phyloP scores from a whole-genome alignment of 129 eudicot genomes.

The Flaveria ramosissima region DNA sequence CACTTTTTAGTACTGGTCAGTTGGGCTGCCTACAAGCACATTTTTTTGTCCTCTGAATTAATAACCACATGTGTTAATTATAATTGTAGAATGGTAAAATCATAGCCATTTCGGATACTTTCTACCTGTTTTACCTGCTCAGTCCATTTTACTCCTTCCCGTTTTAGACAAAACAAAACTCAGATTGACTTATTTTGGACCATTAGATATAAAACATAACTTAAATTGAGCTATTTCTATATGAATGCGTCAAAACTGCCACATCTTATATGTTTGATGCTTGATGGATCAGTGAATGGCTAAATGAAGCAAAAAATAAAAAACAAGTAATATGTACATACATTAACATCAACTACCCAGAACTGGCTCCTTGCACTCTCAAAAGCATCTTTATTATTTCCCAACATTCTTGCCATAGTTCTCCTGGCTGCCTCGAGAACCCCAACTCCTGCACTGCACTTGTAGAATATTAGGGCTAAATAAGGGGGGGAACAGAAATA shows the following conservation, averaged over 20 bases:
- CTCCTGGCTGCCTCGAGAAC: slow-evolving; percentile 95
- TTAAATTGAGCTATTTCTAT: not conserved
- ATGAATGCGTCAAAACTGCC: not conserved
- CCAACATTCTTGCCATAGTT: slow-evolving; percentile 97
- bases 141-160: slow-evolving; percentile 2
- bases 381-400: slow-evolving; percentile 75
- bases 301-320: not conserved
- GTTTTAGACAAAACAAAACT: not conserved
- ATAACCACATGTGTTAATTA: not conserved
- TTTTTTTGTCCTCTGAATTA: not conserved
- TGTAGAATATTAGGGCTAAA: not conserved
- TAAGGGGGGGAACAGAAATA: not conserved
- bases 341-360: slow-evolving; percentile 95
- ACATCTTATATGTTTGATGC: not conserved
- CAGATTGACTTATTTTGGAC: not conserved
- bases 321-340: slow-evolving; percentile 31
- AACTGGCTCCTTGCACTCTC: slow-evolving; percentile 89
- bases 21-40: not conserved
- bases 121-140: not conserved
- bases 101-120: not conserved
- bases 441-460: slow-evolving; percentile 87
- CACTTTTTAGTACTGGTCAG: not conserved
- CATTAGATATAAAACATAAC: not conserved
- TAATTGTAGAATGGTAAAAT: not conserved
- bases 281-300: not conserved